Percentiles rank a stretch among this genome's conserved stretches.
phyloP scores from a whole-genome alignment of 2,329 filamentous ascomycete genomes.

The Orbilia brochopaga region DNA sequence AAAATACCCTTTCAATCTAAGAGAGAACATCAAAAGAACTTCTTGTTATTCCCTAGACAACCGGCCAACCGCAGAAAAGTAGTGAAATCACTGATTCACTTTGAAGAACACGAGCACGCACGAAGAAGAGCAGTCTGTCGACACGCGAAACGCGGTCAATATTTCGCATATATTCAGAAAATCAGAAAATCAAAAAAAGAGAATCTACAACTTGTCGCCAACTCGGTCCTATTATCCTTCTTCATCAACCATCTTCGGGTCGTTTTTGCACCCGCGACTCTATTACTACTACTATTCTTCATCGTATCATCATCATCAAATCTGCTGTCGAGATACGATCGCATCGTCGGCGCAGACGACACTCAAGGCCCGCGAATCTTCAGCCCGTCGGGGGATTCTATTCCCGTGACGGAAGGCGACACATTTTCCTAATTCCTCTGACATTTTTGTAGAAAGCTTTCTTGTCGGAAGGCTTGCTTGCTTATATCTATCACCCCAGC shows the following conservation, averaged over 20 bases:
- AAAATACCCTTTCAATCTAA: slow-evolving; percentile 52
- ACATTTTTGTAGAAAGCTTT: slow-evolving; percentile 24
- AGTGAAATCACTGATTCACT: slow-evolving; percentile 51
- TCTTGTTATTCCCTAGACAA: slow-evolving; percentile 50
- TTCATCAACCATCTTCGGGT: neutral
- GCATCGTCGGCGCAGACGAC: slow-evolving; percentile 7
- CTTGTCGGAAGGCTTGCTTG: slow-evolving; percentile 19
- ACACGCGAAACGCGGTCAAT: neutral
- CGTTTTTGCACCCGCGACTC: too few relatives aligned
- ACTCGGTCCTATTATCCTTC: neutral
- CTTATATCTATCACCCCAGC: slow-evolving; percentile 6
- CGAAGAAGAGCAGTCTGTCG: slow-evolving; percentile 2
- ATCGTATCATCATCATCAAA: neutral
- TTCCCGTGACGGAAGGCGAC: slow-evolving; percentile 18
- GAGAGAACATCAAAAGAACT: slow-evolving; percentile 44
- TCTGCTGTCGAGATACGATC: slow-evolving; percentile 9
- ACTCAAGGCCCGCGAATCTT: slow-evolving; percentile 8
- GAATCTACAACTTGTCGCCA: neutral
- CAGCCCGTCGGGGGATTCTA: slow-evolving; percentile 25
- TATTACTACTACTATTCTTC: neutral
- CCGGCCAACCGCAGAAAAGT: slow-evolving; percentile 42
- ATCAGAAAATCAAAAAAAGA: slow-evolving; percentile 9
- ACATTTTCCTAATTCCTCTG: slow-evolving; percentile 9
- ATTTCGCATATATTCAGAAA: neutral
- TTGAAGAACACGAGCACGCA: slow-evolving; percentile 34